Evolutionary conservation across 768 basidiomycete species (phyloP), one percentile per base, ranked within the genome.

Genomic region (Lyophyllum shimeji): DNA sequence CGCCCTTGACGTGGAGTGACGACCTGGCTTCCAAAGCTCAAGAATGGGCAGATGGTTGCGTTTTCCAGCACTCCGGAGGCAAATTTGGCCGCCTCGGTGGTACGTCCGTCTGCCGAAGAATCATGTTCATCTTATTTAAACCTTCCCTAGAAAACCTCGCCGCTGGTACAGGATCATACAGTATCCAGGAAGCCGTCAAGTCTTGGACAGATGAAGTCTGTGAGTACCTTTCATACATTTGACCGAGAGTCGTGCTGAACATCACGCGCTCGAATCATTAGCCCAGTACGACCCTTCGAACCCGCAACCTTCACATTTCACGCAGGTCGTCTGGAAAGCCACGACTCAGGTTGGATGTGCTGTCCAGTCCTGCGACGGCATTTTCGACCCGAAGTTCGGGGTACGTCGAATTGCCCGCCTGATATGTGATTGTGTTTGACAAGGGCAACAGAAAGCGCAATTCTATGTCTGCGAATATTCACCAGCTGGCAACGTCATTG

Each of bases 311-410:
- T 87, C 85, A 46, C 89, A 90, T 66, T 90, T 85, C 64, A 90
- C 89, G 8, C 87, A 89, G 67, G 80, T 88, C 5, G 87, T 90
- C 7, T 90, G 89, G 88, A 89, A 90, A 68, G 74, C 68, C 6
- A 79, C 82, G 21, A 81, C 77, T 1, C 71, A 87, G 57, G 74
- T 89, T 20, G 87, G 86, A 21, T 90, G 86, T 62, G 87, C 85
- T 39, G 71, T 80, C 25, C 70, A 78, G 55, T 64, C 67, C 8
- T 89, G 87, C 67, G 72, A 71, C 62, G 82, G 81, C 24, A 85
- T 88, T 55, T 86, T 90, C 64, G 71, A 63, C 60, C 59, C 81
- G 21, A 74, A 71, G 37, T 84, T 74, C 63, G 85, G 82, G 50
- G 84, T 86, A 63, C 50, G 82, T 37, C 15, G 34, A 37, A 12